A percentile compares a stretch with the other conserved stretches of the same genome.
These are phyloP conservation scores for Penicillium corylophilum DNA, from an alignment of 2,329 filamentous ascomycete genomes.

Conservation along the genomic window DNA sequence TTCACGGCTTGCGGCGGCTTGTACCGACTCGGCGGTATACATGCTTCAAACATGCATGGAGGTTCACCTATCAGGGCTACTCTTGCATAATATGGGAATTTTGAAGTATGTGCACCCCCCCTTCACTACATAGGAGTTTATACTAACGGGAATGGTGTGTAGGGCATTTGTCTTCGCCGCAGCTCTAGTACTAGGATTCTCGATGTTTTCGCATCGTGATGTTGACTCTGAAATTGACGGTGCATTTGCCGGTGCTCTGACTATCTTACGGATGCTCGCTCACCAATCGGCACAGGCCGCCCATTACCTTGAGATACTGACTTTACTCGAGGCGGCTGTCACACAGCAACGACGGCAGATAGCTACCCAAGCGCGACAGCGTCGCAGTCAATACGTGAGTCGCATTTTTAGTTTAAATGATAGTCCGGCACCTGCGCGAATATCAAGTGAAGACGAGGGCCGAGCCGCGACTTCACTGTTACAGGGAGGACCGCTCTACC, in stretches of 20 bases:
- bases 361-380: conserved; percentile 26
- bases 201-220: conserved; percentile 53
- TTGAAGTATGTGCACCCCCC: conserved; percentile 51
- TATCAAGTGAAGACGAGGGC: conserved; percentile 1
- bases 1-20: conserved; percentile 51
- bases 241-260: conserved; percentile 52
- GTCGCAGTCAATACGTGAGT: conserved; percentile 36
- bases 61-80: conserved; percentile 44
- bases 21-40: conserved; percentile 56
- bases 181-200: conserved; percentile 57
- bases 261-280: conserved; percentile 52
- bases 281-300: conserved; percentile 55
- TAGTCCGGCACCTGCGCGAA: conserved; percentile 9
- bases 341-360: conserved; percentile 40
- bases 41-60: conserved; percentile 56
- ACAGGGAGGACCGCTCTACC: conserved; percentile 11
- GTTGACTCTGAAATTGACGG: conserved; percentile 39
- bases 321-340: conserved; percentile 48
- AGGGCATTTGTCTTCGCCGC: conserved; percentile 58
- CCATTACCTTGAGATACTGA: conserved; percentile 59
- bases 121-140: background rate
- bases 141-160: background rate
- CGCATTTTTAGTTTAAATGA: conserved; percentile 36
- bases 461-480: conserved; percentile 5
- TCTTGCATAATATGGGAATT: conserved; percentile 59